Conservation (phyloP, 2,329 filamentous ascomycete species). For the Dothideomycetes sp. region DNA sequence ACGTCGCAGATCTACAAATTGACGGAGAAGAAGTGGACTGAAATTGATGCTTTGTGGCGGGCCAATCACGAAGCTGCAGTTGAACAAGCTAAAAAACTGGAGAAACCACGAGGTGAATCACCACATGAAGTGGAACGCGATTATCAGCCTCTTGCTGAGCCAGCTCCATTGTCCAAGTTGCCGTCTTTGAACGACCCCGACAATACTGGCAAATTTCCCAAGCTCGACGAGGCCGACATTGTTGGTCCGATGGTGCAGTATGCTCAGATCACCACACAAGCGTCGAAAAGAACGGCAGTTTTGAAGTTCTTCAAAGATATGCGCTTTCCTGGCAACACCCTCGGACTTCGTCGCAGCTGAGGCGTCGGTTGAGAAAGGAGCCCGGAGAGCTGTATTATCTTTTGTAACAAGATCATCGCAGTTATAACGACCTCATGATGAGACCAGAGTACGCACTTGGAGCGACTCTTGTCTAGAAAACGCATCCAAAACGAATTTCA, state of each 20-base stretch:
- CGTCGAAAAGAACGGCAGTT: conserved; percentile 18
- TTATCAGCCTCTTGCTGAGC: conserved; percentile 30
- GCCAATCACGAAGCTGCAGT: conserved; percentile 55
- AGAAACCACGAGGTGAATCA: conserved; percentile 27
- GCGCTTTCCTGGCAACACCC: conserved; percentile 7
- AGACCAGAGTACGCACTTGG: conserved; percentile 5
- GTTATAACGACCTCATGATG: conserved; percentile 6
- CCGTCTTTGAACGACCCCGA: conserved; percentile 57
- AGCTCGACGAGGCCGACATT: conserved; percentile 81
- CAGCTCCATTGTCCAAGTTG: conserved; percentile 50
- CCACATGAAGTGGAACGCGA: conserved; percentile 13
- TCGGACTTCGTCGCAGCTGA: too few species aligned
- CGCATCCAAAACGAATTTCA: conserved; percentile 8
- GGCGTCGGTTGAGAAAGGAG: too few species aligned
- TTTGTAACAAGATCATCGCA: too few species aligned
- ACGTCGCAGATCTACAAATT: conserved; percentile 81
- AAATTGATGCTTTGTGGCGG: conserved; percentile 67
- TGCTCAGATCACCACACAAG: conserved; percentile 19
- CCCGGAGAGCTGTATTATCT: too few species aligned
- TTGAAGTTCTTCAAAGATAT: conserved; percentile 24
- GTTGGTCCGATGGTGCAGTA: conserved; percentile 74
- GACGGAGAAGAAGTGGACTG: conserved; percentile 81
- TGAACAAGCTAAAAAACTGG: conserved; percentile 14
- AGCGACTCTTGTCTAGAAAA: too few species aligned
- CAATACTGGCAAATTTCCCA: conserved; percentile 72